Base-by-base conservation (phyloP, 2,329 filamentous ascomycete species). In the Rasamsonia emersonii region DNA sequence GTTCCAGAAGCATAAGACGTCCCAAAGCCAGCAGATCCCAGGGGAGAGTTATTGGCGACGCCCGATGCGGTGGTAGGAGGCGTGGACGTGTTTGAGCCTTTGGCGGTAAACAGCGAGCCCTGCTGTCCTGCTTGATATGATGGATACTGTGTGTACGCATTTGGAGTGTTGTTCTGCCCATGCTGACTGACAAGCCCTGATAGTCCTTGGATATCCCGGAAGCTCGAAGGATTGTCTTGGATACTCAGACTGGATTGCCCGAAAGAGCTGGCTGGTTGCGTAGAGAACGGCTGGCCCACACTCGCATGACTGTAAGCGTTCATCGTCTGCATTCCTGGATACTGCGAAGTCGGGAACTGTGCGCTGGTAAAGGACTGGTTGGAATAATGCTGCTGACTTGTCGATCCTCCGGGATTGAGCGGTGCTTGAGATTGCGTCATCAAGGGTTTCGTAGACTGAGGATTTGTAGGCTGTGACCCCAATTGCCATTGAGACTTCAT, bases 391-490 rank as follows among this genome's bases (percentile, higher is more conserved):
- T n/a, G n/a, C n/a, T n/a, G n/a, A n/a, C n/a, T n/a, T n/a, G n/a
- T n/a, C n/a, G n/a, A n/a, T n/a, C n/a, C n/a, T n/a, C n/a, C n/a
- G n/a, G n/a, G n/a, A n/a, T n/a, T n/a, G n/a, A n/a, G n/a, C n/a
- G n/a, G n/a, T n/a, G n/a, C n/a, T 21, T 21, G 19, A n/a, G 19
- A 21, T 21, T 7, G 7, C n/a, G 7, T 7, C n/a, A n/a, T n/a
- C n/a, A n/a, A n/a, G 24, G 31, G 37, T 17, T 40, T 37, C 9
- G 37, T 40, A 13, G 35, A 26, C 27, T 37, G 31, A 10, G 37
- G 35, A 11, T 37, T 14, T 15, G 37, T 18, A 10, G 35, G 35
- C 28, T 32, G 37, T 11, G 30, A 18, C 6, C 30, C 31, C 9
- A 29, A 4, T 28, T 40, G 37, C 37, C 37, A 40, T 11, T n/a